These are phyloP conservation scores for Juglanconis juglandina DNA, from an alignment of 2,329 filamentous ascomycete species.

Conservation along the genomic window DNA sequence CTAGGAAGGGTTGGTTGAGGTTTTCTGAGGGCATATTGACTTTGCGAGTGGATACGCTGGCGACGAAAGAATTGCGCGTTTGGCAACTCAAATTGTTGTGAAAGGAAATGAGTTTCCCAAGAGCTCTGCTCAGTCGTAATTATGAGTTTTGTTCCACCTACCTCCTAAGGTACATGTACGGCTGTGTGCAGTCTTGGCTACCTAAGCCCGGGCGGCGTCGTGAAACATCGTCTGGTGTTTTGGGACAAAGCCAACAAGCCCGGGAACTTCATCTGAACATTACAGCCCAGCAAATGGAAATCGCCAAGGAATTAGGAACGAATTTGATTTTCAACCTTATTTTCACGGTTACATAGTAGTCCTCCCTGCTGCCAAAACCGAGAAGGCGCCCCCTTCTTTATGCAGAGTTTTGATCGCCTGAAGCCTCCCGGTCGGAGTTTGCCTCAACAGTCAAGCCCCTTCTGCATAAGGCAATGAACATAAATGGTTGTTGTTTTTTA, in stretches of 20 bases:
- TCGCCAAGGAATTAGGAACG: slow-evolving; percentile 1
- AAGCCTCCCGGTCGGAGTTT: no score
- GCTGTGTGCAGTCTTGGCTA: neutral
- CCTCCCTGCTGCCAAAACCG: no score
- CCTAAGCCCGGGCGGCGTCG: neutral
- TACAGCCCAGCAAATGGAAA: neutral
- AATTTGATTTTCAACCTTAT: neutral
- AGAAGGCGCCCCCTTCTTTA: no score
- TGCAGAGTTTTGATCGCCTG: no score
- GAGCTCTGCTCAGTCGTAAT: neutral
- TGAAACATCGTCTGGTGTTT: slow-evolving; percentile 14
- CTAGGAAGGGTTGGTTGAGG: slow-evolving; percentile 18
- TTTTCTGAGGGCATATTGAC: neutral
- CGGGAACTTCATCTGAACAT: slow-evolving; percentile 2
- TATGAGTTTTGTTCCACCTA: neutral
- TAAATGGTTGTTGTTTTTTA: no score
- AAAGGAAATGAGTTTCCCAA: no score
- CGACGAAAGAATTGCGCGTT: neutral
- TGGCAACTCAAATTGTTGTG: neutral
- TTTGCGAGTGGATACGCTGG: neutral
- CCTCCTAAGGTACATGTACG: no score
- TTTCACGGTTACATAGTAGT: no score
- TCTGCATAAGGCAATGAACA: no score
- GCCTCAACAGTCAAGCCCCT: no score
- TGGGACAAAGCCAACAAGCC: slow-evolving; percentile 1